These are phyloP conservation scores for Heritiera littoralis DNA, from an alignment of 345 rosid species.

Conservation along the genomic window DNA sequence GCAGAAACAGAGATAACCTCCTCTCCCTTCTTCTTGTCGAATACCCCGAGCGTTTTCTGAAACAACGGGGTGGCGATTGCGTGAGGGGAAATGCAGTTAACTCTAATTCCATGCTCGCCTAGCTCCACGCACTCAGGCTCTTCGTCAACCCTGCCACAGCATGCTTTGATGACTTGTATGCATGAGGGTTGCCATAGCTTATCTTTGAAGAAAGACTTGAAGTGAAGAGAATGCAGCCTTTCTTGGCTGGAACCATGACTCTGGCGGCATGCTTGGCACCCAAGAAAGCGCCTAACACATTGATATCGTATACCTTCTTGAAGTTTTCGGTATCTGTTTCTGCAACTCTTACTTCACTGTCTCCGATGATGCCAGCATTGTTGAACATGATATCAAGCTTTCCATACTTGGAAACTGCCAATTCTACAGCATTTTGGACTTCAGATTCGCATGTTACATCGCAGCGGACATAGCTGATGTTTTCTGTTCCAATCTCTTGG, in stretches of 20 bases:
- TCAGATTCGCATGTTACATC: slow-evolving; percentile 31
- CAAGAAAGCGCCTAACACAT: slow-evolving; percentile 26
- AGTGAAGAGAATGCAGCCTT: slow-evolving; percentile 23
- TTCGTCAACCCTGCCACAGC: neutral
- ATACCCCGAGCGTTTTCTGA: neutral
- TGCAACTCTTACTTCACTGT: neutral
- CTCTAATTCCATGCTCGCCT: slow-evolving; percentile 13
- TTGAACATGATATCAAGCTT: slow-evolving; percentile 43
- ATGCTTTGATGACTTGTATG: slow-evolving; percentile 42
- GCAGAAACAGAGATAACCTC: slow-evolving; percentile 17
- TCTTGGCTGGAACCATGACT: slow-evolving; percentile 33
- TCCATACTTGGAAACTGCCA: slow-evolving; percentile 22
- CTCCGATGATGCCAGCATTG: slow-evolving; percentile 26
- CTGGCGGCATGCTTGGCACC: slow-evolving; percentile 40
- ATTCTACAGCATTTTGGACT: slow-evolving; percentile 24
- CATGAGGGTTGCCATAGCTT: slow-evolving; percentile 31
- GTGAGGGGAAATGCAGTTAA: slow-evolving; percentile 50
- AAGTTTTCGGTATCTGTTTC: slow-evolving; percentile 21
- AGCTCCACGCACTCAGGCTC: neutral
- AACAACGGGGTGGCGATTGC: neutral
- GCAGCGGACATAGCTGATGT: slow-evolving; percentile 27
- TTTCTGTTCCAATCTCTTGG: slow-evolving; percentile 24
- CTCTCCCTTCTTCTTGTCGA: slow-evolving; percentile 20
- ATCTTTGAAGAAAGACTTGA: slow-evolving; percentile 23
- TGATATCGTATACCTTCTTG: slow-evolving; percentile 13